Conservation (phyloP, 148 eudicot genomes). For the Amaranthus palmeri region DNA sequence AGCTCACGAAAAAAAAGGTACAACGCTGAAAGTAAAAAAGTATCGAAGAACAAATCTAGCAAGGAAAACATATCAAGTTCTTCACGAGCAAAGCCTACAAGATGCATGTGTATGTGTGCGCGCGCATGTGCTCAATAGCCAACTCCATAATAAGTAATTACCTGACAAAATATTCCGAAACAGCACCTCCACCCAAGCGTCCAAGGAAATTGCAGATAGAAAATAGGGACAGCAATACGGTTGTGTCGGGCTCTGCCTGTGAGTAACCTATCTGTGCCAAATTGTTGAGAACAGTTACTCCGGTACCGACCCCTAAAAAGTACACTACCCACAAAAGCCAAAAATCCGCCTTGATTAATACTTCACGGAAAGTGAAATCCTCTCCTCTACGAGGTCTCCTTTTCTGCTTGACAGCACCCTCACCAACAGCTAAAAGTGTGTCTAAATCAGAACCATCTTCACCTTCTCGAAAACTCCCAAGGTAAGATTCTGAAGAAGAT, state of each 20-base stretch:
- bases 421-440: constrained; percentile 68
- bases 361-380: constrained; percentile 72
- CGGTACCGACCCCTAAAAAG: constrained; percentile 83
- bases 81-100: background rate
- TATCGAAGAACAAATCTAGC: background rate
- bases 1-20: too few relatives aligned
- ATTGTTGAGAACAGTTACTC: constrained; percentile 81
- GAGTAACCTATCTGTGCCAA: constrained; percentile 82
- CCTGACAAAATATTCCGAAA: constrained; percentile 85
- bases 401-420: constrained; percentile 82
- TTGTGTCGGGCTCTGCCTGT: constrained; percentile 56
- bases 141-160: constrained; percentile 14
- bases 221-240: constrained; percentile 57
- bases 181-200: constrained; percentile 76
- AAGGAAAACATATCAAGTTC: background rate
- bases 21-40: too few relatives aligned
- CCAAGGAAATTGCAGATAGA: constrained; percentile 81
- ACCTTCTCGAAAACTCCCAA: constrained; percentile 42
- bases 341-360: constrained; percentile 81
- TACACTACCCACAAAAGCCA: constrained; percentile 85
- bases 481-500: constrained; percentile 19
- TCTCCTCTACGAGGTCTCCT: constrained; percentile 84
- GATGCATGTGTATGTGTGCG: too few relatives aligned
- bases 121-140: background rate
- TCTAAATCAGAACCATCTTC: constrained; percentile 58